Base-by-base conservation (phyloP, 371 early-diverging fungal species). In the Paraphysoderma sedebokerense region DNA sequence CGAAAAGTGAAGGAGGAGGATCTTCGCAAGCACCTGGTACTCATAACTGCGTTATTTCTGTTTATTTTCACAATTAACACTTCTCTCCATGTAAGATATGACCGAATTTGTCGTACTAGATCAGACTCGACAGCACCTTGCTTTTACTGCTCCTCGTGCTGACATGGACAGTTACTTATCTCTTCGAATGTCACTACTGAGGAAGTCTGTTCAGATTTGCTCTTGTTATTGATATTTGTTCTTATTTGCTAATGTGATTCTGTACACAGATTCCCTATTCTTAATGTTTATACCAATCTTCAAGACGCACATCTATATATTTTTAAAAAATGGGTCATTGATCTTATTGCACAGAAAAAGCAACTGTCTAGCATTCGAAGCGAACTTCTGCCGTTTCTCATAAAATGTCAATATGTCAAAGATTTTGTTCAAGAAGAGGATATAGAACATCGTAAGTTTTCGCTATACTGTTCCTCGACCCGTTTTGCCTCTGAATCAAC, bases 271-370 rank as follows among this genome's bases (percentile, higher is more conserved):
- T 83, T 83, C 55, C 83, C 87, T 17, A 65, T 68, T n/a, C 63
- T 88, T 34, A 62, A 74, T 29, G 51, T 90, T 32, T 71, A 78
- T 46, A 78, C 82, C 19, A 70, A 77, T 44, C 61, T 87, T 48
- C 77, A 80, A 46, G 89, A 91, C 63, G 85, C 85, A 5, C 95
- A 91, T 51, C 50, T 90, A 28, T 93, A 92, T 53, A 74, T 92
- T 13, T 82, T 88, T 61, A 82, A 86, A 52, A 68, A 73, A 39
- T 92, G 92, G 92, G 78, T 92, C 3, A 58, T 91, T 36, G 90
- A 90, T 57, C 59, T 85, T 50, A 53, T 90, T 17, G 68, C 60
- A 2, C 71, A 68, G 42, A 74, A 75, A 59, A 68, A 80, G 22
- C 70, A 69, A 22, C 70, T 88, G 23, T 65, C 71, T 13, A 86